Percentiles rank a stretch among this genome's conserved stretches.
These are phyloP conservation scores for Diaporthe citriasiana DNA, from an alignment of 2,329 filamentous ascomycete species.

Conservation along the genomic window DNA sequence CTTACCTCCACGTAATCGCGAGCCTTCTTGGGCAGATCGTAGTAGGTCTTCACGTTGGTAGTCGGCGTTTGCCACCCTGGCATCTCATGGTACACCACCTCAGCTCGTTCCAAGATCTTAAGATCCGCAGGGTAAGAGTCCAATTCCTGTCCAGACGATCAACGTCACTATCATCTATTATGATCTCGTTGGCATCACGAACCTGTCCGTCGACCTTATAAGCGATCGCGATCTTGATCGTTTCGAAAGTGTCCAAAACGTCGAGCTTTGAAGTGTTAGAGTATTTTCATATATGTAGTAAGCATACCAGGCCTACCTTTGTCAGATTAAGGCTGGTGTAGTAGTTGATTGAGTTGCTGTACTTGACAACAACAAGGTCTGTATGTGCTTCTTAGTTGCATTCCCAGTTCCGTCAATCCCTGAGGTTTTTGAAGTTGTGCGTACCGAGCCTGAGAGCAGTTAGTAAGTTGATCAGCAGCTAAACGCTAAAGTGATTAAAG, in stretches of 20 bases:
- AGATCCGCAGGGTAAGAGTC: constrained; percentile 77
- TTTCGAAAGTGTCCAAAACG: constrained; percentile 79
- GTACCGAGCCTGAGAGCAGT: constrained; percentile 54
- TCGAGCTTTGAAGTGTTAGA: constrained; percentile 71
- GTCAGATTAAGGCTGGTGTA: constrained; percentile 74
- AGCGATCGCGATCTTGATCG: constrained; percentile 81
- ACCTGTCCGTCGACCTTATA: constrained; percentile 70
- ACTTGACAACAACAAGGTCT: constrained; percentile 76
- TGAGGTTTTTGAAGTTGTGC: not conserved
- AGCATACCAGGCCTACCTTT: constrained; percentile 57
- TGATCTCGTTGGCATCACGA: constrained; percentile 3
- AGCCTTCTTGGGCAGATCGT: constrained; percentile 71
- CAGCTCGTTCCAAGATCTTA: constrained; percentile 67
- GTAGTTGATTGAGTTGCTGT: constrained; percentile 72
- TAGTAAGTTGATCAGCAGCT: constrained; percentile 3
- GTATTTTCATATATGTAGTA: constrained; percentile 69
- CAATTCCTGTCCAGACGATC: constrained; percentile 57
- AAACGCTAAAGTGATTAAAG: not conserved
- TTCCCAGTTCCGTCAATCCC: not conserved
- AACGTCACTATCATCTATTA: not conserved
- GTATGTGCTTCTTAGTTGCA: not conserved
- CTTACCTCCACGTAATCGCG: constrained; percentile 64
- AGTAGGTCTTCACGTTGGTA: constrained; percentile 69
- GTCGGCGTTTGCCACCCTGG: constrained; percentile 78
- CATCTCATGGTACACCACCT: constrained; percentile 77